Conservation (phyloP, 2,329 filamentous ascomycete species). For the Talaromyces sp. region DNA sequence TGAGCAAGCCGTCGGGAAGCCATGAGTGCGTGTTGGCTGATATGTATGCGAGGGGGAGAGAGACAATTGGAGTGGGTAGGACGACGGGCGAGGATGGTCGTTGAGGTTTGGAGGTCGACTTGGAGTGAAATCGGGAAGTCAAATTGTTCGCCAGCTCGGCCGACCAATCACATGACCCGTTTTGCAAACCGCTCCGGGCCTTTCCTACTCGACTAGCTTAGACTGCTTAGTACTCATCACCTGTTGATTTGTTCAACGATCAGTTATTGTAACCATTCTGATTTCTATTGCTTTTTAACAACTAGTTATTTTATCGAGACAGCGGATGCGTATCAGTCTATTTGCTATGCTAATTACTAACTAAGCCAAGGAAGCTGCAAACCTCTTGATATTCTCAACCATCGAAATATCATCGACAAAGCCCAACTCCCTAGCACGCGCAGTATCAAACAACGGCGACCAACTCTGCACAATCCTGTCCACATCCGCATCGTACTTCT, state of each 20-base stretch:
- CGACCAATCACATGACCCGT: slow-evolving; percentile 47
- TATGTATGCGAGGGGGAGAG: slow-evolving; percentile 42
- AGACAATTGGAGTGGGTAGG: slow-evolving; percentile 49
- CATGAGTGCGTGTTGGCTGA: slow-evolving; percentile 58
- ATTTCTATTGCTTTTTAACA: no score
- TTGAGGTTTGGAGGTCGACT: slow-evolving; percentile 37
- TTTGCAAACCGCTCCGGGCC: slow-evolving; percentile 36
- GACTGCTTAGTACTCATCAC: background rate
- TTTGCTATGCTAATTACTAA: background rate
- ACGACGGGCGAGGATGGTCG: slow-evolving; percentile 36
- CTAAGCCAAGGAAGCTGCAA: slow-evolving; percentile 33
- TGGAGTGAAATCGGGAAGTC: slow-evolving; percentile 43
- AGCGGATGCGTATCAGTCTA: background rate
- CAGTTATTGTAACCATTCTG: no score
- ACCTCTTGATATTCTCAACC: slow-evolving; percentile 42
- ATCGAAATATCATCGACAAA: slow-evolving; percentile 45
- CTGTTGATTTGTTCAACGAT: background rate
- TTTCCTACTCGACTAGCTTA: slow-evolving; percentile 12
- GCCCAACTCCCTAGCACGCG: slow-evolving; percentile 53
- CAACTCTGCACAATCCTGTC: slow-evolving; percentile 62
- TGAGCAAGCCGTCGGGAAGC: slow-evolving; percentile 96
- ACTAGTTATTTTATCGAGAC: no score
- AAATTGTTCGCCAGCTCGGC: slow-evolving; percentile 44
- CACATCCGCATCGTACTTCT: slow-evolving; percentile 55
- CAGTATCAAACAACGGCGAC: slow-evolving; percentile 57